A percentile compares a stretch with the other conserved stretches of the same genome.
Conservation (phyloP, 1,139 yeast species). For the Magnusiomyces suaveolens region DNA sequence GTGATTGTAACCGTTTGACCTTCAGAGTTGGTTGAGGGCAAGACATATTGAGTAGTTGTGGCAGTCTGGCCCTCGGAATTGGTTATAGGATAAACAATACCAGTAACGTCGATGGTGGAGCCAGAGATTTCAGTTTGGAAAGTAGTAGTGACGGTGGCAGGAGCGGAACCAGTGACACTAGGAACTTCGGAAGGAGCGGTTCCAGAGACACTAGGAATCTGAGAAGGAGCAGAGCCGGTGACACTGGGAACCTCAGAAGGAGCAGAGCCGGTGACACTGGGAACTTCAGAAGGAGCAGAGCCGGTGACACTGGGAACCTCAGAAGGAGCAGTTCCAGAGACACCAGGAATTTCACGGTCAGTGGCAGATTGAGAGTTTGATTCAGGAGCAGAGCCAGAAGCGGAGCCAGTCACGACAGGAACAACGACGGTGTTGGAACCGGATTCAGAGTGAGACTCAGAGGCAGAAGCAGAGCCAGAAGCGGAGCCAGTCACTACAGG, state of each 20-base stretch:
- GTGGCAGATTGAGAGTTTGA: not conserved
- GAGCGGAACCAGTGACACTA: not conserved
- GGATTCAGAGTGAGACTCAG: not conserved
- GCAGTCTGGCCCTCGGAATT: not conserved
- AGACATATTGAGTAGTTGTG: not conserved
- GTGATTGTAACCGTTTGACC: not conserved
- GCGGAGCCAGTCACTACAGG: constrained; percentile 2
- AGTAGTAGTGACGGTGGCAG: not conserved
- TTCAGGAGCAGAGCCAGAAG: not conserved
- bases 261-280: not conserved
- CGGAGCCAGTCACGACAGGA: not conserved
- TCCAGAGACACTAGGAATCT: not conserved
- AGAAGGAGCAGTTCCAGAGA: not conserved
- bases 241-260: not conserved
- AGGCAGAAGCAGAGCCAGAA: too few species aligned
- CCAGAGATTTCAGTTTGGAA: not conserved
- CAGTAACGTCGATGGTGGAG: constrained; percentile 1
- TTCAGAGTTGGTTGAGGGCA: not conserved
- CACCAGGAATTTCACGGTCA: not conserved
- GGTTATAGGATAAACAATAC: constrained; percentile 1
- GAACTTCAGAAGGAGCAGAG: not conserved
- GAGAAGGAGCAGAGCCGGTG: not conserved
- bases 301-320: not conserved
- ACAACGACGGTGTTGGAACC: constrained; percentile 2
- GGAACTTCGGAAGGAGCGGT: not conserved